Percentiles rank a stretch among this genome's conserved stretches.
Conservation (phyloP, 352 stramenopile species). For the Pythium sp. region DNA sequence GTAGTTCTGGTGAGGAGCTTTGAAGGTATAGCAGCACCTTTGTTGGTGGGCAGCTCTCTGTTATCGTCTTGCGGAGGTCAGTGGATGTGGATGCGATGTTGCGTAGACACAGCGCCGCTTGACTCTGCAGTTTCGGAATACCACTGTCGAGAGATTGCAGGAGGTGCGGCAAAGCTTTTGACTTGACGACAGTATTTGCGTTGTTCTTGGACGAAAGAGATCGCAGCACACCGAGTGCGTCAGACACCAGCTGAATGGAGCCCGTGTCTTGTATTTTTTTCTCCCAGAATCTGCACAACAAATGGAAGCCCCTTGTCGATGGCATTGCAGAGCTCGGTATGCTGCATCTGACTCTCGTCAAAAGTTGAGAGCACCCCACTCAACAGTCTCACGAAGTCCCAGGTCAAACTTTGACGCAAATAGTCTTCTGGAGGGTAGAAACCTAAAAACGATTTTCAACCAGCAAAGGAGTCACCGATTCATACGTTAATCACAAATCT, state of each 20-base stretch:
- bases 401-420: constrained; percentile 69
- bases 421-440: not conserved
- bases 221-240: constrained; percentile 76
- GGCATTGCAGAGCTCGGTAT: constrained; percentile 73
- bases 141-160: constrained; percentile 81
- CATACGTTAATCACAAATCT: not conserved
- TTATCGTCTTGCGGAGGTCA: constrained; percentile 66
- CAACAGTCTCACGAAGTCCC: constrained; percentile 83
- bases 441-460: not conserved
- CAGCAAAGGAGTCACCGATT: too few species aligned
- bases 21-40: constrained; percentile 77
- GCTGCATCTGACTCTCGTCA: constrained; percentile 78
- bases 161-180: constrained; percentile 64
- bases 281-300: constrained; percentile 75
- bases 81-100: constrained; percentile 80
- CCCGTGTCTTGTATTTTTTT: constrained; percentile 52
- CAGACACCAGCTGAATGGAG: constrained; percentile 72
- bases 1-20: constrained; percentile 69
- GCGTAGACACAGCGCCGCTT: constrained; percentile 82
- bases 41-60: constrained; percentile 59
- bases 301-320: constrained; percentile 71
- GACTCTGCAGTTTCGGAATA: constrained; percentile 86
- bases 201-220: constrained; percentile 89
- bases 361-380: constrained; percentile 81
- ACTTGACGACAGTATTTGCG: constrained; percentile 57